These are phyloP conservation scores for Pseudocercospora crystallina DNA, from an alignment of 2,329 filamentous ascomycete genomes.

Conservation along the genomic window DNA sequence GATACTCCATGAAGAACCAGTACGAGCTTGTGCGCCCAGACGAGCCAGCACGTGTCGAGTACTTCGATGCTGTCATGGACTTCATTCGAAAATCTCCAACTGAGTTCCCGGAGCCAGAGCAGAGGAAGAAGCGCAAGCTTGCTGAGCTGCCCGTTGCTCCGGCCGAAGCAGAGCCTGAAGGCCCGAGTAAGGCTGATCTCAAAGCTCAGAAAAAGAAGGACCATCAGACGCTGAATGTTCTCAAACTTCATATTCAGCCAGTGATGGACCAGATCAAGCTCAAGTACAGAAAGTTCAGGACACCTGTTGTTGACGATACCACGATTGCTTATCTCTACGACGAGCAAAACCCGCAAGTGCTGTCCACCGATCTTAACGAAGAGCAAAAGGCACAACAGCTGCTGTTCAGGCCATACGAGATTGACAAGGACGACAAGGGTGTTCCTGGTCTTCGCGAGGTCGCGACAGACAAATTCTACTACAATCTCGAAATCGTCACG, in stretches of 20 bases:
- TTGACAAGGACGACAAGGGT: constrained; percentile 75
- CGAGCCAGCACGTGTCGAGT: constrained; percentile 65
- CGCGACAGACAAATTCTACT: constrained; percentile 79
- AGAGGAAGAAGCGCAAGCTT: constrained; percentile 81
- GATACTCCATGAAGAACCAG: constrained; percentile 77
- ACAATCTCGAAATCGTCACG: constrained; percentile 87
- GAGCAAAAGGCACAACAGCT: constrained; percentile 56
- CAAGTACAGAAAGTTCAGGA: constrained; percentile 85
- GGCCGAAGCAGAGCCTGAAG: constrained; percentile 58
- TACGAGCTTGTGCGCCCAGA: constrained; percentile 68
- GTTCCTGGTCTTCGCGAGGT: constrained; percentile 74
- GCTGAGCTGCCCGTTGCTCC: constrained; percentile 75
- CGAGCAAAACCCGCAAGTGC: constrained; percentile 70
- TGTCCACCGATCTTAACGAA: constrained; percentile 60
- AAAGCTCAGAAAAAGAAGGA: constrained; percentile 80
- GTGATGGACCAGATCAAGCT: constrained; percentile 96
- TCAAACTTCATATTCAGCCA: constrained; percentile 87
- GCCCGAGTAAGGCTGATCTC: constrained; percentile 73
- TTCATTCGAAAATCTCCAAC: constrained; percentile 77
- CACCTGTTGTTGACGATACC: constrained; percentile 70
- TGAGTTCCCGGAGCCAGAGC: constrained; percentile 83
- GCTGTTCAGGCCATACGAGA: constrained; percentile 70
- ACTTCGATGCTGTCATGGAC: constrained; percentile 71
- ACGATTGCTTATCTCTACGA: constrained; percentile 80
- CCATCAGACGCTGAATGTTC: constrained; percentile 75